phyloP scores from a whole-genome alignment of 805 yeast species.

The Metschnikowia aberdeeniae region DNA sequence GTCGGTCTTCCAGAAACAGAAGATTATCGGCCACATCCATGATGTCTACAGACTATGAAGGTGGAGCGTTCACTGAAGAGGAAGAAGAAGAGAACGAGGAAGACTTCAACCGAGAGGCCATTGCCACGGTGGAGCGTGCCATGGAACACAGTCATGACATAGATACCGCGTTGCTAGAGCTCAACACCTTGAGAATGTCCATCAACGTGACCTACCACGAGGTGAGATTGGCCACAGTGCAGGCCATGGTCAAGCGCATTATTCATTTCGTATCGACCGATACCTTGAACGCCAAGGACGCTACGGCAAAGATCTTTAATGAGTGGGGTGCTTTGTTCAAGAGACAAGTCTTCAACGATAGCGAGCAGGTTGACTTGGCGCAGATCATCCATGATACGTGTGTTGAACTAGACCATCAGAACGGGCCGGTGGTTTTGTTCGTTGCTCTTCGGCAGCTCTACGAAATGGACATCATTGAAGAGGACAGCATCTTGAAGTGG shows the following conservation, averaged over 20 bases:
- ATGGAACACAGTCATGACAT: slow-evolving; percentile 87
- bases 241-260: slow-evolving; percentile 66
- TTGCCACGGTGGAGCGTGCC: slow-evolving; percentile 89
- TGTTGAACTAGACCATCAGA: slow-evolving; percentile 32
- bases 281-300: slow-evolving; percentile 71
- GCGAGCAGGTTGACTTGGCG: slow-evolving; percentile 74
- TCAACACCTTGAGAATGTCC: slow-evolving; percentile 94
- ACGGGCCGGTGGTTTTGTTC: slow-evolving; percentile 47
- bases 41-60: slow-evolving; percentile 47
- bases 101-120: slow-evolving; percentile 84
- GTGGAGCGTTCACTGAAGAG: slow-evolving; percentile 28
- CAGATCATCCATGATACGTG: slow-evolving; percentile 46
- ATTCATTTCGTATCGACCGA: slow-evolving; percentile 72
- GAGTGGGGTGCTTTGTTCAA: slow-evolving; percentile 80
- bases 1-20: slow-evolving; percentile 25
- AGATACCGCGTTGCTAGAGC: slow-evolving; percentile 88
- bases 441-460: slow-evolving; percentile 59
- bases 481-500: slow-evolving; percentile 77
- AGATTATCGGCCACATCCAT: slow-evolving; percentile 34
- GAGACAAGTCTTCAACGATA: slow-evolving; percentile 79
- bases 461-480: slow-evolving; percentile 78
- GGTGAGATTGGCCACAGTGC: slow-evolving; percentile 76
- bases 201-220: slow-evolving; percentile 94
- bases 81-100: slow-evolving; percentile 47
- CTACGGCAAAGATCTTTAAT: slow-evolving; percentile 67